phyloP scores from a whole-genome alignment of 179 eudicot genomes.

The Actinidia chinensis region DNA sequence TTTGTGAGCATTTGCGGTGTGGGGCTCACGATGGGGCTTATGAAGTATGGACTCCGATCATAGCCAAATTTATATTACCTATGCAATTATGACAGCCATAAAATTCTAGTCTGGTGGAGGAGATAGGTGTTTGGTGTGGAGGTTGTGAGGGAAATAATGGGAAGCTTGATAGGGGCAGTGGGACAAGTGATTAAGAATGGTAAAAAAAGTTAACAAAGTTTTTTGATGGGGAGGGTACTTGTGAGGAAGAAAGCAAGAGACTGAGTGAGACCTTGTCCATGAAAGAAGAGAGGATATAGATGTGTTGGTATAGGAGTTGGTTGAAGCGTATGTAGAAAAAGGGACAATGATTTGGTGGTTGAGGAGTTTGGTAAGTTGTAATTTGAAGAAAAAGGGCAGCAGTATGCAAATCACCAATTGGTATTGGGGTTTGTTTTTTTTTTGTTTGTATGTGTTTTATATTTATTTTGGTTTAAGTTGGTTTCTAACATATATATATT shows the following conservation, averaged over 20 bases:
- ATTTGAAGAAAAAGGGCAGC: too few species aligned
- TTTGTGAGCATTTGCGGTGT: slow-evolving; percentile 14
- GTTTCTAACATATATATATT: too few species aligned
- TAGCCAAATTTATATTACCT: background rate
- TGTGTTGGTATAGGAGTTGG: slow-evolving; percentile 11
- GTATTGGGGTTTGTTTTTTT: too few species aligned
- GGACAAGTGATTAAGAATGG: slow-evolving; percentile 15
- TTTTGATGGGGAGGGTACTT: too few species aligned
- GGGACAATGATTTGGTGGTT: too few species aligned
- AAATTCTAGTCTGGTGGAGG: slow-evolving; percentile 15
- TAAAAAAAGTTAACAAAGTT: too few species aligned
- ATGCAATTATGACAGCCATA: slow-evolving; percentile 14
- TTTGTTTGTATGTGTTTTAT: too few species aligned
- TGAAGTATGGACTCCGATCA: slow-evolving; percentile 2
- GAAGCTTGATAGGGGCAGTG: background rate
- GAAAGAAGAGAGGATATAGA: slow-evolving; percentile 17
- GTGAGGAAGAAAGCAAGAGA: slow-evolving; percentile 22
- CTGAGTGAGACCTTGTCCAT: background rate
- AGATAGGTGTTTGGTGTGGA: slow-evolving; percentile 12
- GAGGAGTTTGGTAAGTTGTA: too few species aligned
- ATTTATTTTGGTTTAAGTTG: too few species aligned
- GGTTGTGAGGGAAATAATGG: slow-evolving; percentile 10
- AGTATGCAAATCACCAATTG: too few species aligned
- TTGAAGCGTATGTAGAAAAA: slow-evolving; percentile 12
- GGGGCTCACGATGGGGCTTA: slow-evolving; percentile 17